Evolutionary conservation across 805 yeast genomes (phyloP).

Genomic region (Ogataea pignaliae): DNA sequence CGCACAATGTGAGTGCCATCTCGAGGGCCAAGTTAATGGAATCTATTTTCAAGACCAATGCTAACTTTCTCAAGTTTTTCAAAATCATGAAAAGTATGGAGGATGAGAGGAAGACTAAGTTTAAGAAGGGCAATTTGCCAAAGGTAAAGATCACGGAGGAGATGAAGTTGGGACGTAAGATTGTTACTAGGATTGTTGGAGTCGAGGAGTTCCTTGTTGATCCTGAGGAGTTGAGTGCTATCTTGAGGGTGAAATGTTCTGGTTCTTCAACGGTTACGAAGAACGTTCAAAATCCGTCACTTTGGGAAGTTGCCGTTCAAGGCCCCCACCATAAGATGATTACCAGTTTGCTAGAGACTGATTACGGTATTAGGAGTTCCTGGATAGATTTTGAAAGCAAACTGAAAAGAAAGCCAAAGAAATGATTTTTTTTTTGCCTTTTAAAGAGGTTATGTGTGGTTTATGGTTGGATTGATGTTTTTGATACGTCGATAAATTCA

Average conservation of each 20-base stretch:
- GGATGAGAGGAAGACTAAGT: constrained; percentile 26
- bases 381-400: constrained; percentile 69
- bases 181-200: constrained; percentile 67
- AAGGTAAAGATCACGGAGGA: constrained; percentile 63
- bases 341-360: constrained; percentile 48
- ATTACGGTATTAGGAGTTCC: constrained; percentile 57
- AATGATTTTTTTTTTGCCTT: not conserved
- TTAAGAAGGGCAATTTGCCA: constrained; percentile 66
- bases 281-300: constrained; percentile 48
- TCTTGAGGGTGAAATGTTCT: constrained; percentile 74
- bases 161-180: constrained; percentile 75
- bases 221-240: constrained; percentile 60
- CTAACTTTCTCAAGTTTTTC: constrained; percentile 45
- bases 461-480: too few relatives aligned
- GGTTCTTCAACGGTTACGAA: constrained; percentile 79
- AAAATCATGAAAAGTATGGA: constrained; percentile 41
- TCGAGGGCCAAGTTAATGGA: constrained; percentile 43
- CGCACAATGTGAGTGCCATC: constrained; percentile 9
- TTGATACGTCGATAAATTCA: too few relatives aligned
- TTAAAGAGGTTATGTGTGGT: not conserved
- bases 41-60: constrained; percentile 33
- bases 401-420: constrained; percentile 38
- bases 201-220: constrained; percentile 65
- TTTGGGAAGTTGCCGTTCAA: constrained; percentile 76
- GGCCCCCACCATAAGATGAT: constrained; percentile 77